phyloP scores from a whole-genome alignment of 345 rosid species.

The Moricandia moricandioides region DNA sequence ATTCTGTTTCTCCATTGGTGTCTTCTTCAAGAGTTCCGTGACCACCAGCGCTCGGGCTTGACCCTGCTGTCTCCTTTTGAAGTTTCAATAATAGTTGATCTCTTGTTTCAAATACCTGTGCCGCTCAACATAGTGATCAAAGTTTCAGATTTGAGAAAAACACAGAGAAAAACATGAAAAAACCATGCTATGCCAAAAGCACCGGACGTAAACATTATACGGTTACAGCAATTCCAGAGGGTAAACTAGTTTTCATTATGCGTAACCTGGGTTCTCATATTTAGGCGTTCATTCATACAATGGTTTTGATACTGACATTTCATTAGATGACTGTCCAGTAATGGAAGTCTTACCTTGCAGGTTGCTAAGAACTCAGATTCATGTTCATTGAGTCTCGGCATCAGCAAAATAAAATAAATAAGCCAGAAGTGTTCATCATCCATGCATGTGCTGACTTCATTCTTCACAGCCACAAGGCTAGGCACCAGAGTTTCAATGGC shows the following conservation, averaged over 20 bases:
- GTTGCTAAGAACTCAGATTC: slow-evolving; percentile 63
- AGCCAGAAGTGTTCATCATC: slow-evolving; percentile 62
- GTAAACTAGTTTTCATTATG: background rate
- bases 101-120: slow-evolving; percentile 58
- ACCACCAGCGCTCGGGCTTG: slow-evolving; percentile 17
- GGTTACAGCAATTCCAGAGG: background rate
- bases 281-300: background rate
- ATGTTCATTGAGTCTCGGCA: slow-evolving; percentile 57
- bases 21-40: slow-evolving; percentile 19
- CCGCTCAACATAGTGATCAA: background rate
- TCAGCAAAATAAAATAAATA: slow-evolving; percentile 65
- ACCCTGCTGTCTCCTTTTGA: slow-evolving; percentile 33
- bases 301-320: background rate
- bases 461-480: slow-evolving; percentile 47
- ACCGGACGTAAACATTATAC: background rate
- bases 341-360: slow-evolving; percentile 45
- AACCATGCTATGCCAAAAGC: background rate
- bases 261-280: background rate
- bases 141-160: background rate
- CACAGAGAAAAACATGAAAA: background rate
- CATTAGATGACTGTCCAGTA: background rate
- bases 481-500: slow-evolving; percentile 59
- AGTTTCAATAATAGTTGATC: slow-evolving; percentile 53
- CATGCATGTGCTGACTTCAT: slow-evolving; percentile 39
- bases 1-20: slow-evolving; percentile 23